Evolutionary conservation across 2,329 filamentous ascomycete genomes (phyloP).

Genomic region (Talaromyces rugulosus): DNA sequence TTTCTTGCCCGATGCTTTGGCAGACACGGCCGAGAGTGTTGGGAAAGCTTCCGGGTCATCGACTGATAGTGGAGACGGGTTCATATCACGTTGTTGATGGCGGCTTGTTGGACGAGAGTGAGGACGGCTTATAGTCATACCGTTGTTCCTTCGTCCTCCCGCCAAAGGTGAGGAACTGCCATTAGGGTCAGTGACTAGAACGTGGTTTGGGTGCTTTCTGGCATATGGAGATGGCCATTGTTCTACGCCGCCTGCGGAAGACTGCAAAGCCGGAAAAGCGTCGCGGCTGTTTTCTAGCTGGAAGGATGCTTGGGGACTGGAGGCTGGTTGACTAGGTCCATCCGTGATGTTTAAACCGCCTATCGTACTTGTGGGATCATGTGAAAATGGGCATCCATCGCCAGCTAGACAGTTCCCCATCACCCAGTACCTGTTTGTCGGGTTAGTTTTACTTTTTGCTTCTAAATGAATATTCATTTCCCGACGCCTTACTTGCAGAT

Average conservation of each 20-base stretch:
- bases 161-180: constrained; percentile 22
- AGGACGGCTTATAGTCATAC: constrained; percentile 59
- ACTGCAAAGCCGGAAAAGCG: constrained; percentile 74
- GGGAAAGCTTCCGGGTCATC: constrained; percentile 97
- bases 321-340: constrained; percentile 45
- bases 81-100: constrained; percentile 62
- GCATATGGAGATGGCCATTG: constrained; percentile 51
- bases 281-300: constrained; percentile 74
- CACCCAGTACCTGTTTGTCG: constrained; percentile 67
- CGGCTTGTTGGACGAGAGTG: constrained; percentile 82
- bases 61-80: constrained; percentile 68
- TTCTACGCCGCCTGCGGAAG: constrained; percentile 56
- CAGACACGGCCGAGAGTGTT: constrained; percentile 67
- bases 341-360: constrained; percentile 73
- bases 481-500: constrained; percentile 84
- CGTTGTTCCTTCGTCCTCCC: constrained; percentile 30
- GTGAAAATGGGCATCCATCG: constrained; percentile 92
- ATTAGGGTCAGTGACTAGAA: constrained; percentile 45
- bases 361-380: constrained; percentile 84
- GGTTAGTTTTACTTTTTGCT: not conserved
- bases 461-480: not conserved
- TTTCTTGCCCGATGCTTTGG: constrained; percentile 73
- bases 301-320: constrained; percentile 60
- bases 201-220: constrained; percentile 42
- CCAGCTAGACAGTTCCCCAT: constrained; percentile 93